A percentile compares a stretch with the other conserved stretches of the same genome.
Conservation (phyloP, 495 filamentous ascomycete genomes). For the Penicillium coffeae region DNA sequence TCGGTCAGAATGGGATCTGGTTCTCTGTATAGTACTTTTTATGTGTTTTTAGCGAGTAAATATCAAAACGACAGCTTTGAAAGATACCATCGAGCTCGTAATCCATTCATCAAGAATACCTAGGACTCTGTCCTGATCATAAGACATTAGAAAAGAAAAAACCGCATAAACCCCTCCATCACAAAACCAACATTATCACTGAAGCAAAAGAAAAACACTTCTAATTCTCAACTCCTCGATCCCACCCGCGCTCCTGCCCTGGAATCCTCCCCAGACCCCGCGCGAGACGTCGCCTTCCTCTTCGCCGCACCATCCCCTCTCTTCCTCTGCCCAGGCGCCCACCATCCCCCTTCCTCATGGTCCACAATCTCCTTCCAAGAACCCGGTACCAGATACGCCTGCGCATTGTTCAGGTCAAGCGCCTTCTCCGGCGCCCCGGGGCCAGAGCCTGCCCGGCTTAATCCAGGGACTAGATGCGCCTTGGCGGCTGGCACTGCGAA, state of each 20-base stretch:
- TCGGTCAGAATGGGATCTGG: conserved; percentile 4
- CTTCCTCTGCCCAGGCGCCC: conserved; percentile 11
- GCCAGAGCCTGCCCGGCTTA: background rate
- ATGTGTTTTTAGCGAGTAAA: conserved; percentile 16
- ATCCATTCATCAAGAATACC: no score
- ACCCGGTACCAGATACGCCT: conserved; percentile 11
- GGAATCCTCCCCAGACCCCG: conserved; percentile 6
- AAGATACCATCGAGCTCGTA: no score
- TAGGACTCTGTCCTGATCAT: no score
- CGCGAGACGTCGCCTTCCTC: background rate
- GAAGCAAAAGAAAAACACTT: no score
- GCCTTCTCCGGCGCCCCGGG: conserved; percentile 2
- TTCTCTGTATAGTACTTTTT: conserved; percentile 20
- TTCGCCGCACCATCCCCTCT: background rate
- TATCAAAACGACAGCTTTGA: background rate
- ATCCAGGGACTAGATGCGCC: conserved; percentile 4
- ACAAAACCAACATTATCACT: no score
- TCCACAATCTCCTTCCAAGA: conserved; percentile 14
- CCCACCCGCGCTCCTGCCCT: conserved; percentile 8
- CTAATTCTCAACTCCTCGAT: conserved; percentile 5
- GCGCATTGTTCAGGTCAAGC: conserved; percentile 4
- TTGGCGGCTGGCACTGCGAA: conserved; percentile 21
- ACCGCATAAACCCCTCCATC: no score
- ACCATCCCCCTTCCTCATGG: conserved; percentile 16
- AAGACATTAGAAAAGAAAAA: no score